Base-by-base conservation (phyloP, 495 filamentous ascomycete genomes). In the Penicillium paxilli region DNA sequence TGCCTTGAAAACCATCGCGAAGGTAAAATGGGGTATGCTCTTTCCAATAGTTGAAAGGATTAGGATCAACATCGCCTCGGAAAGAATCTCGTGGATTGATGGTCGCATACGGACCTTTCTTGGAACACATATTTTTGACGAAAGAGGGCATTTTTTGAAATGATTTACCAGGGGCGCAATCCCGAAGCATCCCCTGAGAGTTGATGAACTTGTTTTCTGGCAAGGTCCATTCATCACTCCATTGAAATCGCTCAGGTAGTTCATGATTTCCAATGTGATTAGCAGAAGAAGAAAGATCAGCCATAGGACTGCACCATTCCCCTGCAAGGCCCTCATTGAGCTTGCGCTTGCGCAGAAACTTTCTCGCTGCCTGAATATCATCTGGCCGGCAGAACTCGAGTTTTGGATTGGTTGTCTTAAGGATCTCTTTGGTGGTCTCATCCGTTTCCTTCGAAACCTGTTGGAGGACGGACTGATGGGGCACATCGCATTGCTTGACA, bases 241-340 rank as follows among this genome's bases (percentile, higher is more conserved):
- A 66, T 17, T 62, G 41, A 9, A 67, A 65, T 32, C 20, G 23
- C 21, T 59, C 60, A 1, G 44, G 45, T 0, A 24, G 2, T 9
- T 7, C 10, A 8, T 22, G 20, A n/a, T 10, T 42, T n/a, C 23
- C 19, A 14, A 20, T 22, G 8, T 8, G 40, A 8, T n/a, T n/a
- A n/a, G 17, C 7, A 1, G 7, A 22, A 42, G 7, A 9, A 21
- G 19, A 4, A 22, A 22, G 40, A 11, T 42, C 20, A 21, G n/a
- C 40, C n/a, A 60, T 51, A 23, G 66, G 42, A 49, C 51, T 57
- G 23, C 54, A 60, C 73, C 75, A 78, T 23, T 58, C 42, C 0
- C 75, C 75, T 16, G 63, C 69, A 45, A 67, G 60, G 3, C 19
- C 55, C 12, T 26, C 47, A 16, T 70, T 59, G 3, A 76, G 54